Base-by-base conservation (phyloP, 2,329 filamentous ascomycete genomes). In the Leptodontidium sp. region DNA sequence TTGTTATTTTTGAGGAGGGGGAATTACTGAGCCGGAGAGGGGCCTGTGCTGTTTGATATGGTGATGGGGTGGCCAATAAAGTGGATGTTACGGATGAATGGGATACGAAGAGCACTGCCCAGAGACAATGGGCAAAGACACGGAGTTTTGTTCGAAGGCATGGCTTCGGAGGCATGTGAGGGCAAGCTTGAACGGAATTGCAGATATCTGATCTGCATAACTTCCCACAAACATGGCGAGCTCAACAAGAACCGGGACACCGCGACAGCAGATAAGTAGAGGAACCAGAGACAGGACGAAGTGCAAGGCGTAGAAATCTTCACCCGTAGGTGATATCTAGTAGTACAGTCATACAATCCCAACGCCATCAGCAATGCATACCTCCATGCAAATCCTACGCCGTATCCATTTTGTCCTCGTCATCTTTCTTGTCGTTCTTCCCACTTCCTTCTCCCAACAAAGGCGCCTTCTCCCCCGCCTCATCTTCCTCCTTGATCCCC, bases 371-470 rank as follows among this genome's bases (percentile, higher is more conserved):
- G 72, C 74, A 76, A 78, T 78, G 75, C 75, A 73, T 70, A 70
- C 66, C 63, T 29, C 68, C 69, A 59, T 55, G 38, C 68, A 62
- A 43, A 66, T 52, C 70, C 72, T 85, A 94, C 81, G 93, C 93
- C 71, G 91, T 97, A 81, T 97, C 94, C 94, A 97, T 97, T 87
- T 91, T 94, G 81, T 96, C 93, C 58, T 85, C 84, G 65, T 87
- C 86, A 71, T 85, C 82, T 73, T 85, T 84, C 77, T 83, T 82
- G 68, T 85, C 82, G 68, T 82, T 78, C 70, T 83, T 81, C 64
- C 88, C 88, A 76, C 90, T 90, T 21, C 88, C 84, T 80, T 91
- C 87, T 35, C 89, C 90, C 75, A 92, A 80, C 71, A 92, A 81
- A 58, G 90, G 88, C 50, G 67, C 65, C 49, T 69, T 64, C 78